phyloP scores from a whole-genome alignment of 345 rosid genomes.

The Acer campestre region DNA sequence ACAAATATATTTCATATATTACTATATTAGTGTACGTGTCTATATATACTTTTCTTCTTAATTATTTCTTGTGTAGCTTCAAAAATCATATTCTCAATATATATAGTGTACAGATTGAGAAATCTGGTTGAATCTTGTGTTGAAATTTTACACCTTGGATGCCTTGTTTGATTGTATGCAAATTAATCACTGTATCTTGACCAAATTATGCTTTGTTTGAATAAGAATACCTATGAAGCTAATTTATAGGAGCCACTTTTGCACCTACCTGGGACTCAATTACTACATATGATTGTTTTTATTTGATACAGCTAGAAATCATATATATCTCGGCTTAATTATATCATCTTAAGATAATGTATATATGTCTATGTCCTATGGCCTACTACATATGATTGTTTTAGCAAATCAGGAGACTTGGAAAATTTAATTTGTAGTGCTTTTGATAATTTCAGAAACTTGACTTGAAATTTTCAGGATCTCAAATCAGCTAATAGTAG shows the following conservation, averaged over 20 bases:
- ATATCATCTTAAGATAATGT: neutral
- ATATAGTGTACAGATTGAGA: neutral
- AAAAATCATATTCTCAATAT: too few relatives aligned
- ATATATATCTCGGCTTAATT: neutral
- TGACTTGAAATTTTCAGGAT: neutral
- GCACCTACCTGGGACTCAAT: conserved; percentile 17
- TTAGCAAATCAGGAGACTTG: neutral
- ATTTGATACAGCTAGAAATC: neutral
- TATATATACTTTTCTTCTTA: neutral
- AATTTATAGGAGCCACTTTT: conserved; percentile 6
- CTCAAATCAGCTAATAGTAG: too few relatives aligned
- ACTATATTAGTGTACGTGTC: neutral
- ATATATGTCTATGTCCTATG: neutral
- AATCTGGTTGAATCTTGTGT: neutral
- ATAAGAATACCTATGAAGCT: conserved; percentile 11
- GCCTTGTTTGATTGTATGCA: neutral
- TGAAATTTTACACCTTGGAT: neutral
- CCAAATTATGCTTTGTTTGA: neutral
- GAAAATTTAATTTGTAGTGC: too few relatives aligned
- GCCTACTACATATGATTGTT: neutral
- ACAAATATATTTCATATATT: neutral
- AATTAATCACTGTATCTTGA: neutral
- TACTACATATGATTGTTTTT: neutral
- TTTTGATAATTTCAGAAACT: too few relatives aligned
- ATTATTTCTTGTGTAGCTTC: neutral